Evolutionary conservation across 129 eudicot genomes (phyloP).

Genomic region (Arctium lappa): DNA sequence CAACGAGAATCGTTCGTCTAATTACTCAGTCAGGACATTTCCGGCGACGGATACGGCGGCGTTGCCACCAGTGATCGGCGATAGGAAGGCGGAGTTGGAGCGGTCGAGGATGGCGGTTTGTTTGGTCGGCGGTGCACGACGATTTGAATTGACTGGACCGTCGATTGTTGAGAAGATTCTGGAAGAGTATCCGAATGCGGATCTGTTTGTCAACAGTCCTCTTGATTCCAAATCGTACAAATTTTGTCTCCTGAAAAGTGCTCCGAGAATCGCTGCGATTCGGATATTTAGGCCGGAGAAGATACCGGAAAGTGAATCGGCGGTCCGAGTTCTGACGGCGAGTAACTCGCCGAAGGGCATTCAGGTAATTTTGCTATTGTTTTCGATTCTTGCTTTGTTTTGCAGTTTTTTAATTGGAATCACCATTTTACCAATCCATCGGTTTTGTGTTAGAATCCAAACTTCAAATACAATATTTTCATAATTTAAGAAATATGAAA

Average conservation of each 20-base stretch:
- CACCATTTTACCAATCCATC: slow-evolving; percentile 2
- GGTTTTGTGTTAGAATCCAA: background rate
- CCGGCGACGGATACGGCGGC: background rate
- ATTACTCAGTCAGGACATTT: background rate
- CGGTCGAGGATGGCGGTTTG: slow-evolving; percentile 80
- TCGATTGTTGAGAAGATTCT: slow-evolving; percentile 64
- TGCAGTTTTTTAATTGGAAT: background rate
- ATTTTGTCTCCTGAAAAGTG: slow-evolving; percentile 47
- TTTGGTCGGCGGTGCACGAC: slow-evolving; percentile 86
- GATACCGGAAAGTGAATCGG: slow-evolving; percentile 57
- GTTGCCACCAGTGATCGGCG: background rate
- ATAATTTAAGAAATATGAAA: background rate
- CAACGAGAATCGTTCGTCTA: background rate
- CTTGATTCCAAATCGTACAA: slow-evolving; percentile 63
- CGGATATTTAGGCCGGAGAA: slow-evolving; percentile 49
- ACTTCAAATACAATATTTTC: background rate
- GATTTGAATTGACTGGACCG: slow-evolving; percentile 89
- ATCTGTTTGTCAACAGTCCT: slow-evolving; percentile 72
- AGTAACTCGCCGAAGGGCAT: slow-evolving; percentile 85
- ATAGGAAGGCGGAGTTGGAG: slow-evolving; percentile 20
- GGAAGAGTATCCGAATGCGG: slow-evolving; percentile 58
- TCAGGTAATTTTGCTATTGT: slow-evolving; percentile 48
- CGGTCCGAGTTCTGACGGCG: slow-evolving; percentile 61
- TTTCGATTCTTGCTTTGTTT: background rate
- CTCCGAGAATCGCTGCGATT: slow-evolving; percentile 58